Percentiles rank a stretch among this genome's conserved stretches.
phyloP scores from a whole-genome alignment of 306 rosid genomes.

The Benincasa hispida region DNA sequence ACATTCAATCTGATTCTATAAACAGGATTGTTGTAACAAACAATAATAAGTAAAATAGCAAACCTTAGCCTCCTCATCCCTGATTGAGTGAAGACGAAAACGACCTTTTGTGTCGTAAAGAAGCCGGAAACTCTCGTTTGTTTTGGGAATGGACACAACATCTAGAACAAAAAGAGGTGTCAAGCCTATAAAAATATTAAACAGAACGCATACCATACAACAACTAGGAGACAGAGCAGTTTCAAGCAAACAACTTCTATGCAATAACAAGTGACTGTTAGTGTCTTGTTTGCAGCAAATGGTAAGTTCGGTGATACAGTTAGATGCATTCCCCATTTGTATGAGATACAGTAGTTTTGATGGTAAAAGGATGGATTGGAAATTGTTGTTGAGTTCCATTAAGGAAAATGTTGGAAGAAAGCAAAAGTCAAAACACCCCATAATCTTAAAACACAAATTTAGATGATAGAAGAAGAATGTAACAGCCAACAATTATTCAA shows the following conservation, averaged over 20 bases:
- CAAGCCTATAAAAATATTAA: background rate
- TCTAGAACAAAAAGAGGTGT: constrained; percentile 14
- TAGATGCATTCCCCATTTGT: background rate
- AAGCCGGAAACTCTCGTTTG: constrained; percentile 75
- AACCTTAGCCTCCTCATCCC: constrained; percentile 84
- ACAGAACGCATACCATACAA: background rate
- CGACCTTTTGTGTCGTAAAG: constrained; percentile 85
- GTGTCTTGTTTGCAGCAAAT: background rate
- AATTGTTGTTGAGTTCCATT: too few species aligned
- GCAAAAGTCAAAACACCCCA: too few species aligned
- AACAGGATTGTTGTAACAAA: background rate
- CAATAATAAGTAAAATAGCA: too few species aligned
- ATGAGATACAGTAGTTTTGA: background rate
- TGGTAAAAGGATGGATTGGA: background rate
- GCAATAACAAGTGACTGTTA: too few species aligned
- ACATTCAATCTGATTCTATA: background rate
- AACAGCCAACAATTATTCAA: too few species aligned
- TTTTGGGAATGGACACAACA: constrained; percentile 79
- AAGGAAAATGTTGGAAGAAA: too few species aligned
- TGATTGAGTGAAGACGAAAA: constrained; percentile 66
- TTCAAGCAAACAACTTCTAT: background rate
- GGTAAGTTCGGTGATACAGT: background rate
- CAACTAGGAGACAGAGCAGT: background rate
- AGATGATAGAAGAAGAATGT: too few species aligned
- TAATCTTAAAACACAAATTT: too few species aligned